Conservation (phyloP, 225 moss, liverwort and hornwort species). For the Straminergon stramineum region DNA sequence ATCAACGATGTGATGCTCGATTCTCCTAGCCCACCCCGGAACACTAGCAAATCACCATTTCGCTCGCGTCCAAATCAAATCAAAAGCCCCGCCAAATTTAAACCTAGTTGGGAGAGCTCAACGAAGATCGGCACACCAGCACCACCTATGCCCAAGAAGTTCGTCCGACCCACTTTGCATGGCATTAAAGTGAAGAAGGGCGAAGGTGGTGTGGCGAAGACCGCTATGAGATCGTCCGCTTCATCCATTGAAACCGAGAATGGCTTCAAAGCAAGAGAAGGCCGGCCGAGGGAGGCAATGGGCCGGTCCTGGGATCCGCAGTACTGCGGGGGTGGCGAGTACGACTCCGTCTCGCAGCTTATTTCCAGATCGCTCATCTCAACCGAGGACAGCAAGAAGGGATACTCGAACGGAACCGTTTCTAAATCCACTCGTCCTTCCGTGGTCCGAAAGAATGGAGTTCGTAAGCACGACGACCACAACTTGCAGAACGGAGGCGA, state of each 20-base stretch:
- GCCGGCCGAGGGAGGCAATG: slow-evolving; percentile 5
- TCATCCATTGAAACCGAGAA: slow-evolving; percentile 11
- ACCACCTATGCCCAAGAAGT: slow-evolving; percentile 35
- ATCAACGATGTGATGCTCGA: slow-evolving; percentile 28
- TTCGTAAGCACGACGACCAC: neutral
- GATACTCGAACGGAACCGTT: neutral
- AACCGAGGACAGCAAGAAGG: slow-evolving; percentile 1
- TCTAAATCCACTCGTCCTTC: slow-evolving; percentile 1
- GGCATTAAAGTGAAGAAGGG: slow-evolving; percentile 59
- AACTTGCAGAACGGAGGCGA: neutral
- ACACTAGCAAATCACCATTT: slow-evolving; percentile 22
- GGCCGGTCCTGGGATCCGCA: slow-evolving; percentile 29
- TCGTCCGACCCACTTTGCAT: slow-evolving; percentile 40
- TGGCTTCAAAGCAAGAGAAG: neutral
- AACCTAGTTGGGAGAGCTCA: slow-evolving; percentile 41
- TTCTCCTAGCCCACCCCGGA: slow-evolving; percentile 35
- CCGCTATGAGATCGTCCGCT: slow-evolving; percentile 16
- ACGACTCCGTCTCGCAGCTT: slow-evolving; percentile 33
- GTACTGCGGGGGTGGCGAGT: slow-evolving; percentile 32
- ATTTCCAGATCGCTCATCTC: slow-evolving; percentile 26
- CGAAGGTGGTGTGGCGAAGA: slow-evolving; percentile 24
- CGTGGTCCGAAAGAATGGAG: slow-evolving; percentile 18
- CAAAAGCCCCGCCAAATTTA: slow-evolving; percentile 15
- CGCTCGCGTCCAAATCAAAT: slow-evolving; percentile 7
- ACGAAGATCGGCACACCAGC: slow-evolving; percentile 38